Base-by-base conservation (phyloP, 2,329 filamentous ascomycete genomes). In the Parafenestella ontariensis region DNA sequence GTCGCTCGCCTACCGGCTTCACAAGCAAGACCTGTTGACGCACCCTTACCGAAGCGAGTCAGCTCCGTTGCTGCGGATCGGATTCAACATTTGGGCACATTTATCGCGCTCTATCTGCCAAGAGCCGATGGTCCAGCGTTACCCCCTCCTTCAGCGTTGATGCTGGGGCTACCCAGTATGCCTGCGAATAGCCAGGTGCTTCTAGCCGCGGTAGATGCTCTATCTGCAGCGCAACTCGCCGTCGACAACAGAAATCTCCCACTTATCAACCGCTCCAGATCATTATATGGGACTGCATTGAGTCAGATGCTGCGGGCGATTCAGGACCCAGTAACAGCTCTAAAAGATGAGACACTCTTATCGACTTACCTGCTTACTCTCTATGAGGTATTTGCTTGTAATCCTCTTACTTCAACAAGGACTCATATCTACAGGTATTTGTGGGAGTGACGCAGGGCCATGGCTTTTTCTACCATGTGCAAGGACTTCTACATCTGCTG, bases 391-490 rank as follows among this genome's bases (percentile, higher is more conserved):
- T 17, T 34, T 28, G 23, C 6, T 20, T 3, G 2, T 17, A 7
- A 3, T n/a, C 21, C 10, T 15, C 6, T 33, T 18, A 15, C 11
- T 37, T 6, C 17, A 23, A 3, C 13, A 31, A 20, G n/a, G 17
- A 33, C 36, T 56, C 46, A 59, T 36, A 5, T 6, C 42, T n/a
- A 15, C 41, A 74, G 72, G 69, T 75, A 0, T 75, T 74, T 36
- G 71, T 74, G 2, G 72, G 73, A 18, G 57, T 74, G 17, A 69
- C 65, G 1, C 61, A 66, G 18, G 72, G 71, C 9, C 66, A 71
- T 44, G 73, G 73, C 24, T 75, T 75, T 60, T 75, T 75, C 47
- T 74, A 72, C 41, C 72, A 75, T 50, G 68, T 73, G 3, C 72
- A 75, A 56, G 73, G 73, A 7, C 59, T 73, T 26, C 52, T 75